These are phyloP conservation scores for Byssothecium circinans DNA, from an alignment of 2,329 filamentous ascomycete genomes.

Conservation along the genomic window DNA sequence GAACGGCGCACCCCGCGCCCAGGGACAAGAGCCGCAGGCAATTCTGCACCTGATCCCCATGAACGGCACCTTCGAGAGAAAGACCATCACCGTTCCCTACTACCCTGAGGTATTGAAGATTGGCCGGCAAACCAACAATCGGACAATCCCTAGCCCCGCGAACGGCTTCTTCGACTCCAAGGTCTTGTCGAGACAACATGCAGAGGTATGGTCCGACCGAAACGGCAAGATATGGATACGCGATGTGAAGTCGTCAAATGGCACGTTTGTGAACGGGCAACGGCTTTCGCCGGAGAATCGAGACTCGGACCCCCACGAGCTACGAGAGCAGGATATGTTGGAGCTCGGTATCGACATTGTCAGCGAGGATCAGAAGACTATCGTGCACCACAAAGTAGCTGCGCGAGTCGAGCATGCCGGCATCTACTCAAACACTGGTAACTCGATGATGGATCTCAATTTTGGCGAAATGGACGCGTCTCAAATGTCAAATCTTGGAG, in stretches of 20 bases:
- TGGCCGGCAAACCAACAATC: conserved; percentile 94
- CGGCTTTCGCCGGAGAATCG: conserved; percentile 90
- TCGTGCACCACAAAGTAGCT: conserved; percentile 97
- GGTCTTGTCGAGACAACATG: conserved; percentile 92
- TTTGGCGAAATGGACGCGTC: conserved; percentile 87
- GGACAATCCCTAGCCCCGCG: conserved; percentile 83
- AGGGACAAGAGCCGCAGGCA: conserved; percentile 64
- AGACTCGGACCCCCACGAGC: conserved; percentile 92
- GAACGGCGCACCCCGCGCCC: conserved; percentile 57
- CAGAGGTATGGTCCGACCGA: conserved; percentile 89
- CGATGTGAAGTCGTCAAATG: conserved; percentile 97
- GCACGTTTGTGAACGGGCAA: conserved; percentile 94
- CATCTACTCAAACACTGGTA: conserved; percentile 68
- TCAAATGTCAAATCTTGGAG: conserved; percentile 67
- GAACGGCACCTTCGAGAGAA: conserved; percentile 95
- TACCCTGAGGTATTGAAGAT: conserved; percentile 93
- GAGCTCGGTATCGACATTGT: conserved; percentile 98
- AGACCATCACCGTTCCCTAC: conserved; percentile 91
- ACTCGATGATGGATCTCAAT: conserved; percentile 81
- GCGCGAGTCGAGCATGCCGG: conserved; percentile 96
- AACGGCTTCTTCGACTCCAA: conserved; percentile 99
- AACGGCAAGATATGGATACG: conserved; percentile 90
- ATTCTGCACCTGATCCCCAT: conserved; percentile 85
- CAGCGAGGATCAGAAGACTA: conserved; percentile 96
- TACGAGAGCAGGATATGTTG: conserved; percentile 87